These are phyloP conservation scores for Trichoderma sp. DNA, from an alignment of 2,329 filamentous ascomycete species.

Conservation along the genomic window DNA sequence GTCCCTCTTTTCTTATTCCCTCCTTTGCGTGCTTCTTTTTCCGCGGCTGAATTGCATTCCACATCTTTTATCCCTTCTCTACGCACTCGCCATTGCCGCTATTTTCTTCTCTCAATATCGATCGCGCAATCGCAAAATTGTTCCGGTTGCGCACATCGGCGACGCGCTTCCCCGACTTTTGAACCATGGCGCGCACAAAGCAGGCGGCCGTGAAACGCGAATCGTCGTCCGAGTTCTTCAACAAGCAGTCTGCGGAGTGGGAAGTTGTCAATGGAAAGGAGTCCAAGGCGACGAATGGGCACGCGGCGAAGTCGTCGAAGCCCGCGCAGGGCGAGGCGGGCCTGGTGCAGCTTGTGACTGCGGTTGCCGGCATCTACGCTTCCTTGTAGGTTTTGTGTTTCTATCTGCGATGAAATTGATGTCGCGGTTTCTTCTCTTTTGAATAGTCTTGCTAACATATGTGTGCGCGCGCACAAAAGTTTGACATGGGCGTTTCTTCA, in stretches of 20 bases:
- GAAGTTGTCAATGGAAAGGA: slow-evolving; percentile 34
- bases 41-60: background rate
- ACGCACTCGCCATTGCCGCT: background rate
- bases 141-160: background rate
- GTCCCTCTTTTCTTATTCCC: background rate
- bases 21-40: background rate
- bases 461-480: slow-evolving; percentile 37
- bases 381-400: slow-evolving; percentile 69
- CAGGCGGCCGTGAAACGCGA: slow-evolving; percentile 65
- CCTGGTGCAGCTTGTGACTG: slow-evolving; percentile 73
- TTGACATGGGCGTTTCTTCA: slow-evolving; percentile 95
- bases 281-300: slow-evolving; percentile 26
- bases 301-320: slow-evolving; percentile 28
- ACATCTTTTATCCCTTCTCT: background rate
- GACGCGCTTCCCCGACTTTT: background rate
- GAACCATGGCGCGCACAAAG: slow-evolving; percentile 67
- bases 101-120: too few species aligned
- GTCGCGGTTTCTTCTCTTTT: background rate
- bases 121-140: background rate
- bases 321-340: slow-evolving; percentile 53
- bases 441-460: background rate
- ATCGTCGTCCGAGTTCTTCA: slow-evolving; percentile 64
- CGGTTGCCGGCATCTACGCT: slow-evolving; percentile 92
- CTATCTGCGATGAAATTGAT: background rate
- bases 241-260: slow-evolving; percentile 44